phyloP scores from a whole-genome alignment of 2,329 filamentous ascomycete species.

The Ceratocystis albifundus region DNA sequence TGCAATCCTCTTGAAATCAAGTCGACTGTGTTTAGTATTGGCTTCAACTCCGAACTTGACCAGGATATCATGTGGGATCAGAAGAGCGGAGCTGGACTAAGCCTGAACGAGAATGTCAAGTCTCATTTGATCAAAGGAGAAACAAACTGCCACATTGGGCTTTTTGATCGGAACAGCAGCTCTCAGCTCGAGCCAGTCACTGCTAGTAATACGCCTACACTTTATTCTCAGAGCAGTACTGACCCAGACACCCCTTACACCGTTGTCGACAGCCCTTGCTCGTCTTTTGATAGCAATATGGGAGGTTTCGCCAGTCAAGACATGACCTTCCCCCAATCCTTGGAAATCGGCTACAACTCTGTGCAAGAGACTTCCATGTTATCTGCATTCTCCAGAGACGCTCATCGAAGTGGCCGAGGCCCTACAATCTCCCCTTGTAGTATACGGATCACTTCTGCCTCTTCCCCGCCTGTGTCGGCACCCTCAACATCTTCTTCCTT shows the following conservation, averaged over 20 bases:
- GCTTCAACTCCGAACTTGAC: not conserved
- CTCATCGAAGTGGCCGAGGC: not conserved
- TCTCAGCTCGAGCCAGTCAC: not conserved
- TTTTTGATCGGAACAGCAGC: not conserved
- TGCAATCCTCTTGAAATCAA: not conserved
- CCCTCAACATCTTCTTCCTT: not conserved
- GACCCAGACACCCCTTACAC: slow-evolving; percentile 3
- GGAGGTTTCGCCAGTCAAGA: not conserved
- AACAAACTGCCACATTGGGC: too few species aligned
- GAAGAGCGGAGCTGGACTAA: not conserved
- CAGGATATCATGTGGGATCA: not conserved
- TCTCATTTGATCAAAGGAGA: not conserved
- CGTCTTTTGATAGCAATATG: slow-evolving; percentile 16
- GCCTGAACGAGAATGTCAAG: not conserved
- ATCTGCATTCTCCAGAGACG: not conserved
- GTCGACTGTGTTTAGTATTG: not conserved
- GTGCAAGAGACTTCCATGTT: slow-evolving; percentile 3
- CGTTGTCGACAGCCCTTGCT: slow-evolving; percentile 9
- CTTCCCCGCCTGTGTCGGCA: not conserved
- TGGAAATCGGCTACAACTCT: not conserved
- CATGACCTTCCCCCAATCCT: slow-evolving; percentile 10
- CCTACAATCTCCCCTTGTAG: not conserved
- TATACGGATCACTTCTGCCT: not conserved
- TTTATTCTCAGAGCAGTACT: slow-evolving; percentile 3
- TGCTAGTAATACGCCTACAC: not conserved